Base-by-base conservation (phyloP, 306 rosid genomes). In the Prunus dulcis region DNA sequence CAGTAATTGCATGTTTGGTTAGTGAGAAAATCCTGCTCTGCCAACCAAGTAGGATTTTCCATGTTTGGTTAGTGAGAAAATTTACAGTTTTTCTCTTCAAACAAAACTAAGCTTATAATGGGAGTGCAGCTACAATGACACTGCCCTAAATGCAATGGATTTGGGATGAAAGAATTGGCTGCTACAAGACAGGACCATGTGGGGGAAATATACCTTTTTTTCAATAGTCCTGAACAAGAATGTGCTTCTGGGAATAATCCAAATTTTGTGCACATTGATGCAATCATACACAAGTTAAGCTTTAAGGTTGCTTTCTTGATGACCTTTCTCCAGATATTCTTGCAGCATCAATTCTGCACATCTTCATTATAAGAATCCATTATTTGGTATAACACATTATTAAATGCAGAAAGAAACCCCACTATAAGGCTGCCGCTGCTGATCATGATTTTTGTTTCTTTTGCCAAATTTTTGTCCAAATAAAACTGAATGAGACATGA, bases 311-410 rank as follows among this genome's bases (percentile, higher is more conserved):
- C 84, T 82, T 86, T 87, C 85, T 74, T 55, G 73, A 78, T 68
- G 84, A 63, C 79, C 81, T 83, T 84, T 79, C 68, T 43, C 63
- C 70, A 79, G 72, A 84, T 80, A 85, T 86, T 87, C 92, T 87
- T 79, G 73, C 75, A 80, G 91, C 86, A 89, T 93, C 88, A 78
- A 82, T 89, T 84, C 90, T 85, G 79, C 78, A 83, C 82, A 71
- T 87, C 86, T 73, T 38, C 78, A 47, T 76, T 68, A 72, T 75
- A 76, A 80, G 86, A 89, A 87, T 87, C 89, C 84, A 77, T 80
- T 84, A 61, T 60, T 75, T 71, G 64, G 49, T 56, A 82, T 13
- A 3, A 49, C 17, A 49, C 17, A 13, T 34, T 34, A 34, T 34
- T 6, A 9, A 34, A 34, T 34, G 9, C 43, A 6, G 41, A 34